Evolutionary conservation across 148 eudicot species (phyloP).

Genomic region (Camellia lanceoleosa): DNA sequence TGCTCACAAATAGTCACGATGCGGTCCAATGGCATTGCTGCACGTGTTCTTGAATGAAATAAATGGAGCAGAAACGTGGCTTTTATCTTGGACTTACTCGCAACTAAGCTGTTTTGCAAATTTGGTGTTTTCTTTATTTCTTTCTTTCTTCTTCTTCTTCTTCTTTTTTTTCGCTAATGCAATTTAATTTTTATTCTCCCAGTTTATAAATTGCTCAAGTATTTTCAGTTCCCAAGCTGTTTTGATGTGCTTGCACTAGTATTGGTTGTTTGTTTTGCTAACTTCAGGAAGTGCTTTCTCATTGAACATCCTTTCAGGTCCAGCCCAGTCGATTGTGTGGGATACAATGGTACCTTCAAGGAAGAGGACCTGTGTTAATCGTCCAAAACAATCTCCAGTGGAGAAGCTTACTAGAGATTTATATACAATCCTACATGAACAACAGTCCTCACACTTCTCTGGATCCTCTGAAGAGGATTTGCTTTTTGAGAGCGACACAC

Average conservation of each 20-base stretch:
- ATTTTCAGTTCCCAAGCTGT: neutral
- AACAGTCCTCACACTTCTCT: constrained; percentile 67
- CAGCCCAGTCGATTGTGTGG: constrained; percentile 74
- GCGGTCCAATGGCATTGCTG: neutral
- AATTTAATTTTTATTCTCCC: neutral
- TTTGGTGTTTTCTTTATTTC: neutral
- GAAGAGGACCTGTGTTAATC: constrained; percentile 76
- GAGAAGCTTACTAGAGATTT: constrained; percentile 92
- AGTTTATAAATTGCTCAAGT: neutral
- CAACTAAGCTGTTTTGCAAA: neutral
- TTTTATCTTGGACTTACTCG: neutral
- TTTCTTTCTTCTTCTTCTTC: too few species aligned
- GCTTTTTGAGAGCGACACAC: constrained; percentile 75
- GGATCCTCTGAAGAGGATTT: constrained; percentile 85
- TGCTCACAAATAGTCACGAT: neutral
- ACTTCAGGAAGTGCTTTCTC: constrained; percentile 12
- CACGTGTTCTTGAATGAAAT: neutral
- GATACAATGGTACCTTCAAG: constrained; percentile 81
- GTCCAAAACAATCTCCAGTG: constrained; percentile 76
- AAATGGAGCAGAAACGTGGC: neutral
- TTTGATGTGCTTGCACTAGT: neutral
- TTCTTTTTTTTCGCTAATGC: neutral
- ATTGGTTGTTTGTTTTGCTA: constrained; percentile 5
- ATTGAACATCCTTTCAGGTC: constrained; percentile 50
- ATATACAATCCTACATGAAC: constrained; percentile 71